Evolutionary conservation across 495 filamentous ascomycete genomes (phyloP), one percentile per base, ranked within the genome.

Genomic region (Penicillium atrosanguineum): DNA sequence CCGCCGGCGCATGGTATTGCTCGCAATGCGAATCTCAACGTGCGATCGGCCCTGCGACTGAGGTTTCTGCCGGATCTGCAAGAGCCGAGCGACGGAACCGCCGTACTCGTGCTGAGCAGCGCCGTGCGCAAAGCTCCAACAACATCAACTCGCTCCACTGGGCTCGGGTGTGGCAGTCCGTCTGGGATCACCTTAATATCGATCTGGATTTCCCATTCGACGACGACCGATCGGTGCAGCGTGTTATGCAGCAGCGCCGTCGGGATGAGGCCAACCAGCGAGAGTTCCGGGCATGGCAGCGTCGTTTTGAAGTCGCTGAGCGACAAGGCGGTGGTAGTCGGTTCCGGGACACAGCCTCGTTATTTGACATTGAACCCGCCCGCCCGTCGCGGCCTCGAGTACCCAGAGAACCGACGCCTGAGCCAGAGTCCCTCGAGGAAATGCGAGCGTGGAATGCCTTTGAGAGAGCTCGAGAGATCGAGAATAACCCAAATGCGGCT

Each of bases 181-280:
- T 88, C 2, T 84, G 79, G 75, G 75, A 84, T 44, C 69, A 79
- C 41, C 69, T 91, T 11, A 84, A 88, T 53, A 55, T 97, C 37
- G 92, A 97, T 61, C 79, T 96, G 19, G 91, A 97, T 65, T 94
- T 92, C 63, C 88, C 90, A 12, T 93, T 91, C 61, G 88, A 91
- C 55, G 87, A 93, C 57, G 87, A 90, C 21, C 67, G 68, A 59
- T 71, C 60, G 70, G 75, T 56, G 56, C 62, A 73, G 47, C 74
- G 82, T 37, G 64, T 79, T 57, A 42, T 64, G 36, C 76, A 77
- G 28, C 80, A 85, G 59, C 81, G 81, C 56, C 75, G 82, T 56
- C 76, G 80, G 4, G 80, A 85, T 48, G 71, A 81, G 48, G 73
- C 75, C 7, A 83, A 91, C 50, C 78, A 80, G 40, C 79, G 82